These are phyloP conservation scores for Alternaria solani DNA, from an alignment of 2,329 filamentous ascomycete species.

Conservation along the genomic window DNA sequence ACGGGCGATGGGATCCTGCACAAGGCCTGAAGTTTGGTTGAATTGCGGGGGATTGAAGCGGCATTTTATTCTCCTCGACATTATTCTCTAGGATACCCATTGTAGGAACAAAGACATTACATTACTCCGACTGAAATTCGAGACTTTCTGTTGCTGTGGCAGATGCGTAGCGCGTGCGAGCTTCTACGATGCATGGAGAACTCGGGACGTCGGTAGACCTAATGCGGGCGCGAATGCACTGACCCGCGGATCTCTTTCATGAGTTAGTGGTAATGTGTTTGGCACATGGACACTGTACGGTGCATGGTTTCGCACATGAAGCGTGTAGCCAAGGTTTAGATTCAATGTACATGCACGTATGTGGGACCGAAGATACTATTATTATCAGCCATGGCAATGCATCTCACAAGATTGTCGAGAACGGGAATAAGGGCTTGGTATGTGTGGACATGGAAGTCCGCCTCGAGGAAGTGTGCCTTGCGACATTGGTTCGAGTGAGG, in stretches of 20 bases:
- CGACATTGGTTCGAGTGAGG: conserved; percentile 26
- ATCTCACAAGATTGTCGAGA: conserved; percentile 14
- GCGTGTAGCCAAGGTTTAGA: conserved; percentile 1
- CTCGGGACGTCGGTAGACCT: background rate
- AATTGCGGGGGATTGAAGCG: background rate
- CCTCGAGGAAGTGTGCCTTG: conserved; percentile 37
- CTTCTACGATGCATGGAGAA: background rate
- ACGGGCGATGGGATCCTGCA: conserved; percentile 52
- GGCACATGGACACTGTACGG: background rate
- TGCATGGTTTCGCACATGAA: conserved; percentile 6
- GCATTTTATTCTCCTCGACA: background rate
- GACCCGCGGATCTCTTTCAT: background rate
- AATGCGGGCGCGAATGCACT: background rate
- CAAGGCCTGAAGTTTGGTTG: conserved; percentile 52
- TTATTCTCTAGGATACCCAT: conserved; percentile 8
- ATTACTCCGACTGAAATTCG: background rate
- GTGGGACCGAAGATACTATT: conserved; percentile 22
- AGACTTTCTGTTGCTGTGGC: background rate
- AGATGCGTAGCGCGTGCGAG: background rate
- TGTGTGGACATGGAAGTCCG: conserved; percentile 30
- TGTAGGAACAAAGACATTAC: background rate
- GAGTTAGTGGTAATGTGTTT: background rate
- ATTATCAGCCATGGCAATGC: conserved; percentile 14
- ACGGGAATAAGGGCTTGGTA: conserved; percentile 16
- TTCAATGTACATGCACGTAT: conserved; percentile 5